Evolutionary conservation across 129 eudicot genomes (phyloP).

Genomic region (Cynara cardunculus): DNA sequence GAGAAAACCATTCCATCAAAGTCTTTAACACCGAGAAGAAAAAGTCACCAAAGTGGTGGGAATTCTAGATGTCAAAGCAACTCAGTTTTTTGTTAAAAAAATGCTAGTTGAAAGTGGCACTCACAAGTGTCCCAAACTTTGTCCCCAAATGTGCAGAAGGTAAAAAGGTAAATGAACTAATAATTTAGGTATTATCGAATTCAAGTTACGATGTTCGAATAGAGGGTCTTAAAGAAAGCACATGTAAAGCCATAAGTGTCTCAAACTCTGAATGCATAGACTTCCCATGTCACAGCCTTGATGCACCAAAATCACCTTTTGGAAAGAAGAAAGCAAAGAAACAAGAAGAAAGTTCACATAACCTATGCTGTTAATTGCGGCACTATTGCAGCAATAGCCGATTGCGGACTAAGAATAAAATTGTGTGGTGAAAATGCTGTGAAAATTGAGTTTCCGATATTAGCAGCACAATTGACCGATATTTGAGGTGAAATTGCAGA

Average conservation of each 20-base stretch:
- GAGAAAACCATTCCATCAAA: neutral
- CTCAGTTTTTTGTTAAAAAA: neutral
- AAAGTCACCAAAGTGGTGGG: neutral
- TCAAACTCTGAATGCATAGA: too few relatives aligned
- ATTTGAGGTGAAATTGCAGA: too few relatives aligned
- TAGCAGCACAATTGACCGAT: too few relatives aligned
- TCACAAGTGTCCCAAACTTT: neutral
- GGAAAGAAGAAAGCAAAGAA: too few relatives aligned
- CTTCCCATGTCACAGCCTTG: too few relatives aligned
- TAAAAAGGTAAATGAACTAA: neutral
- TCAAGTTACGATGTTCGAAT: neutral
- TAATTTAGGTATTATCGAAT: neutral
- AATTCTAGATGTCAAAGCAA: neutral
- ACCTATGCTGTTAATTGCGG: too few relatives aligned
- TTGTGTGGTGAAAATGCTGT: too few relatives aligned
- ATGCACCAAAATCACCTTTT: too few relatives aligned
- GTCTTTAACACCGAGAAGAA: neutral
- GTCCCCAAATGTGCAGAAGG: neutral
- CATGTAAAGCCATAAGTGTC: neutral
- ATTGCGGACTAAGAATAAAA: too few relatives aligned
- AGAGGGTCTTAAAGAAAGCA: neutral
- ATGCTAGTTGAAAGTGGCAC: neutral
- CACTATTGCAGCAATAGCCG: too few relatives aligned
- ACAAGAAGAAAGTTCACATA: too few relatives aligned
- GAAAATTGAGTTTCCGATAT: too few relatives aligned